Conservation (phyloP, 148 eudicot genomes). For the Vaccinium macrocarpon region DNA sequence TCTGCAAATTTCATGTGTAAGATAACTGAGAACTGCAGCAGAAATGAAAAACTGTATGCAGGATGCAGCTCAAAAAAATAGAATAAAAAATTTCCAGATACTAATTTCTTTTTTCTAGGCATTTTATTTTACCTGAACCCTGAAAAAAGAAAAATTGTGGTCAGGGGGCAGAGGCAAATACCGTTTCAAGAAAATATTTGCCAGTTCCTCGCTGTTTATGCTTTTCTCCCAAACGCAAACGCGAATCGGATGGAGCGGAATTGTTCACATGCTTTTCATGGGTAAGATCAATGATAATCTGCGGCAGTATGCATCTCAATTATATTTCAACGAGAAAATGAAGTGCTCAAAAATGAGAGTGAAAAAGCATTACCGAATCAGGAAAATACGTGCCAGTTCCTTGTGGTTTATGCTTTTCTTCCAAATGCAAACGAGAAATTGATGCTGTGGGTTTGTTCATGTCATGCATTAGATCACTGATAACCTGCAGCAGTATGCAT, state of each 20-base stretch:
- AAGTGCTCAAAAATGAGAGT: background rate
- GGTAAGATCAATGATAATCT: background rate
- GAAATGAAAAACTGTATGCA: background rate
- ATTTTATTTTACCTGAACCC: too few species aligned
- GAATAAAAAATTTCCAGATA: background rate
- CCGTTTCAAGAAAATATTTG: constrained; percentile 36
- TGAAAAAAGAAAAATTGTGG: too few species aligned
- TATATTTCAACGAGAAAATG: background rate
- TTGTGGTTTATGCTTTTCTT: constrained; percentile 25
- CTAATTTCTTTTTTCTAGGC: too few species aligned
- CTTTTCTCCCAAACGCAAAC: constrained; percentile 18
- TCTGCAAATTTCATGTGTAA: constrained; percentile 33
- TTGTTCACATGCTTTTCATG: background rate
- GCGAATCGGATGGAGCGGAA: background rate
- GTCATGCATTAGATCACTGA: background rate
- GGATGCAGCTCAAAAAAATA: background rate
- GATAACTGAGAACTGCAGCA: background rate
- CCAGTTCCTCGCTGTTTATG: constrained; percentile 37
- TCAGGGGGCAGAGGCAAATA: constrained; percentile 10
- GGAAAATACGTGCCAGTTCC: constrained; percentile 49
- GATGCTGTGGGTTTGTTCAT: constrained; percentile 13
- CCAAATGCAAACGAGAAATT: constrained; percentile 16
- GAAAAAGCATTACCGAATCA: background rate
- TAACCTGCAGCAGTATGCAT: background rate
- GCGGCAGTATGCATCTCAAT: background rate